phyloP scores from a whole-genome alignment of 2,329 filamentous ascomycete species.

The Aspergillus texensis region DNA sequence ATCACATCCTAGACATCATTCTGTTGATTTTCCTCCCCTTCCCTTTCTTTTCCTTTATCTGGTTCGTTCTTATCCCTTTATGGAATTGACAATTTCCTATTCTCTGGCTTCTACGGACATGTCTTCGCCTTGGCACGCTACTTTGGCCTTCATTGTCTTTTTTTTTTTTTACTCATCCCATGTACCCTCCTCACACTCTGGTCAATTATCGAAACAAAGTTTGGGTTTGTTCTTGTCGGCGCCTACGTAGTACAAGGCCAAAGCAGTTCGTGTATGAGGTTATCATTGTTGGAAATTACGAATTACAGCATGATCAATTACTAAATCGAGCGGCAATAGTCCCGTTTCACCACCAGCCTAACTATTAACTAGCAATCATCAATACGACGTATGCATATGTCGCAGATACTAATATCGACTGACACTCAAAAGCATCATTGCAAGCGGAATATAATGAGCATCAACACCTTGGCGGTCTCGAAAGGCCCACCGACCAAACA shows the following conservation, averaged over 20 bases:
- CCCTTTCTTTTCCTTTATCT: conserved; percentile 23
- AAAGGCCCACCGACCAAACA: neutral
- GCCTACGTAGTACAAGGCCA: neutral
- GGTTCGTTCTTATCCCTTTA: conserved; percentile 22
- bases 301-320: neutral
- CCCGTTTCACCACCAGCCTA: neutral
- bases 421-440: neutral
- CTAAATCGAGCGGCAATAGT: neutral
- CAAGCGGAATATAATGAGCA: neutral
- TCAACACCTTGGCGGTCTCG: neutral
- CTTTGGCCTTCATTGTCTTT: neutral
- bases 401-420: neutral
- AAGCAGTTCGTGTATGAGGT: neutral
- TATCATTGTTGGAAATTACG: neutral
- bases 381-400: neutral
- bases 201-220: conserved; percentile 1
- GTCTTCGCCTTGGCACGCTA: neutral
- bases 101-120: neutral
- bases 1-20: conserved; percentile 21
- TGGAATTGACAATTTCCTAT: conserved; percentile 21
- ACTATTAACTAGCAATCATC: neutral
- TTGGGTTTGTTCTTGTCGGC: conserved; percentile 1
- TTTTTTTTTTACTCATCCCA: neutral
- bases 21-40: conserved; percentile 21
- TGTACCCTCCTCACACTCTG: neutral